Evolutionary conservation across 202 grass and related monocot genomes (phyloP), one percentile per base, ranked within the genome.

Genomic region (Setaria viridis): DNA sequence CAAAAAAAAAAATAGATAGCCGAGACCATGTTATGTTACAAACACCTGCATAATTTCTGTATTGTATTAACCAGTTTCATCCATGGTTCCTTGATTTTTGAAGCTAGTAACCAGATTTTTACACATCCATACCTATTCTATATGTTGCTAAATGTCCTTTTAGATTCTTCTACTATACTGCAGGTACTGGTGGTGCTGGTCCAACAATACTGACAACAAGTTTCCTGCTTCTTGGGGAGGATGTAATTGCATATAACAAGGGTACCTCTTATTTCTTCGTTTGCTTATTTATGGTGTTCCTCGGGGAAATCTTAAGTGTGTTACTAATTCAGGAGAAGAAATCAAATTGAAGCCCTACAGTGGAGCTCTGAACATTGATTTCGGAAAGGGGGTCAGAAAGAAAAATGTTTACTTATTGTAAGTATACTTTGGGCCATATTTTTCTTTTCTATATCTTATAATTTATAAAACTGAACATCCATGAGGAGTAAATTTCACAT

Each of bases 141-240:
- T 83, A 64, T 72, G 56, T 84, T 90, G 78, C 87, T 94, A 95
- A 98, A 88, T 84, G 41, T 77, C 72, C 21, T 75, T 90, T 98
- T 83, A 98, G 95, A 94, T 98, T 95, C 87, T 94, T 92, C 63
- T 98, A 98, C 77, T 98, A 95, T 79, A 98, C 93, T 71, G 90
- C 93, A 95, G 95, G 95, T 77, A 85, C 95, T 76, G 95, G 95
- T 82, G 95, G 95, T 57, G 93, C 81, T 57, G 93, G 95, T 13
- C 95, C 95, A 74, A 95, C 95, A 68, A 98, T 98, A 84, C 62
- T 98, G 67, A 32, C 93, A 43, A 98, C 95, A 82, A 98, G 95
- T 89, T 90, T 98, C 78, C 51, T 98, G 58, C 92, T 95, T 67
- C 95, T 98, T 75, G 95, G 88, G 51, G 93, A 98, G 79, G 93